Percentiles rank a stretch among this genome's conserved stretches.
phyloP scores from a whole-genome alignment of 768 basidiomycete genomes.

The Austroboletus eburneus region DNA sequence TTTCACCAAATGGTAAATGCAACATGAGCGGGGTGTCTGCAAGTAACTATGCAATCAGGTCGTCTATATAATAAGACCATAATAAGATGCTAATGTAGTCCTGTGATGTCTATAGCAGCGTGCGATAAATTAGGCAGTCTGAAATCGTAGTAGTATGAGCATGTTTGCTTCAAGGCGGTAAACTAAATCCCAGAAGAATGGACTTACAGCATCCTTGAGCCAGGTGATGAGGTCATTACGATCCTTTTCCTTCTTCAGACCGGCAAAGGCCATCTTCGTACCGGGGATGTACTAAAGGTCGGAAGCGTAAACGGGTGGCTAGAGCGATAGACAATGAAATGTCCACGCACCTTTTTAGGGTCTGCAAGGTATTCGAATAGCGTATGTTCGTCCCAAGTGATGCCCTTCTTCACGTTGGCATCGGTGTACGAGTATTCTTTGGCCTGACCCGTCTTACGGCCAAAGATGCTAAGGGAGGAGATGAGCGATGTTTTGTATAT shows the following conservation, averaged over 20 bases:
- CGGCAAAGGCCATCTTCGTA: conserved; percentile 98
- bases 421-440: conserved; percentile 89
- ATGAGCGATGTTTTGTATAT: not conserved
- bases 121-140: conserved; percentile 26
- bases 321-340: not conserved
- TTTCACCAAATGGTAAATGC: conserved; percentile 1
- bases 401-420: conserved; percentile 93
- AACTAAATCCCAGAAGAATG: not conserved
- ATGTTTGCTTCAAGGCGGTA: not conserved
- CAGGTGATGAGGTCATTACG: conserved; percentile 89
- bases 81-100: conserved; percentile 20
- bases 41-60: conserved; percentile 18
- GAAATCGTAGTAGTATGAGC: not conserved
- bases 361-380: conserved; percentile 95
- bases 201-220: conserved; percentile 69
- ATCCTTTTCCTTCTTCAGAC: conserved; percentile 98
- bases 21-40: conserved; percentile 31
- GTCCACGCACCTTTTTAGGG: conserved; percentile 80
- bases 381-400: conserved; percentile 82
- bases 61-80: conserved; percentile 37
- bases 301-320: not conserved
- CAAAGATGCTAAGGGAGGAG: conserved; percentile 54
- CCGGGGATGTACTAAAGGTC: conserved; percentile 82
- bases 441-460: conserved; percentile 81
- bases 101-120: conserved; percentile 12